Evolutionary conservation across 2,329 filamentous ascomycete species (phyloP), one percentile per base, ranked within the genome.

Genomic region (Fusarium verrucosum): DNA sequence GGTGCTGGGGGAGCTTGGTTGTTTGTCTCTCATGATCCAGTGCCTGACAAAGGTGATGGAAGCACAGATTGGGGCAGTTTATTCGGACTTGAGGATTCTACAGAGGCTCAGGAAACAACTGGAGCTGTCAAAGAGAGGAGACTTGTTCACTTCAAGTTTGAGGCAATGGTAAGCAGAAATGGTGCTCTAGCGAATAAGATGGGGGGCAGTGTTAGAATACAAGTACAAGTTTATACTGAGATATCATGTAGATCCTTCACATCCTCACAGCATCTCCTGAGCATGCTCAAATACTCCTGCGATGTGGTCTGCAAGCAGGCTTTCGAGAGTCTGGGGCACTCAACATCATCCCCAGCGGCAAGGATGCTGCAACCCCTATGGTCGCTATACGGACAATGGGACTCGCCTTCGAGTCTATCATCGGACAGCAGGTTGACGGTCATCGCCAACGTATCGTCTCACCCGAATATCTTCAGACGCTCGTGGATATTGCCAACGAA

Each of bases 281-380:
- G 13, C 87, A 94, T 70, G 92, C 94, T 5, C 90, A 96, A 66
- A 81, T 85, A 10, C 82, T 96, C 17, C 84, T 97, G 14, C 83
- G 88, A 11, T 91, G 91, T 40, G 94, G 91, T 3, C 82, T 94
- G 10, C 86, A 88, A 69, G 90, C 92, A 5, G 94, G 94, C 0
- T 97, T 97, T 74, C 88, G 94, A 14, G 94, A 98, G 78, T 95
- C 91, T 58, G 94, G 94, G 17, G 89, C 94, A 45, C 83, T 96
- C 56, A 92, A 89, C 71, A 74, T 92, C 42, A 76, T 77, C 1
- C 69, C 77, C 20, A 66, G 73, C 3, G 50, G 70, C 3, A 74
- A 75, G 13, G 76, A 77, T 17, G 75, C 76, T 1, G 63, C 75
- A 6, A 84, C 75, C 17, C 92, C 92, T 3, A 91, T 97, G 75